Conservation (phyloP, 129 eudicot genomes). For the Mikania micrantha region DNA sequence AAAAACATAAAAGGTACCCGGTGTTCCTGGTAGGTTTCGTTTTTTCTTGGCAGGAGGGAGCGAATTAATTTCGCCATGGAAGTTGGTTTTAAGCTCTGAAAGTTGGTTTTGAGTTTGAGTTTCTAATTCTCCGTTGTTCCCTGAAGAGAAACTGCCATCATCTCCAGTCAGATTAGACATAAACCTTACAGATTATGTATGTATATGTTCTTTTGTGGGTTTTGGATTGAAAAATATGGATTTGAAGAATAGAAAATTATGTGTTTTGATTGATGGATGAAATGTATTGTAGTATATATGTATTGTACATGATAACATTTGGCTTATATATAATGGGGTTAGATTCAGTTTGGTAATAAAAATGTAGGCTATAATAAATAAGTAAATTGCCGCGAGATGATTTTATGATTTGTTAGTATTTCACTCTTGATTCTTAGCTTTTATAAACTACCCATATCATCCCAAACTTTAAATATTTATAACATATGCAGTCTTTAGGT, state of each 20-base stretch:
- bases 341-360: not conserved
- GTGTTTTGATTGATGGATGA: slow-evolving; percentile 1
- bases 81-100: no score
- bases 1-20: slow-evolving; percentile 29
- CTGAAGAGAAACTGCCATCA: slow-evolving; percentile 61
- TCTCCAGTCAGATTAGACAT: slow-evolving; percentile 65
- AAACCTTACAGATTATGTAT: not conserved
- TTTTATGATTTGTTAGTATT: no score
- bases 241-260: not conserved
- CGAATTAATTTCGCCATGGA: slow-evolving; percentile 19
- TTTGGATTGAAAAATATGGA: not conserved
- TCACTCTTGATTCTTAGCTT: no score
- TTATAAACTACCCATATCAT: no score
- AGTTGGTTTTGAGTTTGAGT: no score
- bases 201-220: not conserved
- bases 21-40: slow-evolving; percentile 63
- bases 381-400: no score
- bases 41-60: slow-evolving; percentile 48
- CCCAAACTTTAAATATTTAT: no score
- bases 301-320: slow-evolving; percentile 5
- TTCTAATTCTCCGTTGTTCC: slow-evolving; percentile 14
- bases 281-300: not conserved
- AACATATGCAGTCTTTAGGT: no score
- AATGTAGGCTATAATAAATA: not conserved
- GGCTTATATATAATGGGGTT: slow-evolving; percentile 20